A percentile compares a stretch with the other conserved stretches of the same genome.
phyloP scores from a whole-genome alignment of 2,329 filamentous ascomycete species.

The Neoscytalidium dimidiatum region DNA sequence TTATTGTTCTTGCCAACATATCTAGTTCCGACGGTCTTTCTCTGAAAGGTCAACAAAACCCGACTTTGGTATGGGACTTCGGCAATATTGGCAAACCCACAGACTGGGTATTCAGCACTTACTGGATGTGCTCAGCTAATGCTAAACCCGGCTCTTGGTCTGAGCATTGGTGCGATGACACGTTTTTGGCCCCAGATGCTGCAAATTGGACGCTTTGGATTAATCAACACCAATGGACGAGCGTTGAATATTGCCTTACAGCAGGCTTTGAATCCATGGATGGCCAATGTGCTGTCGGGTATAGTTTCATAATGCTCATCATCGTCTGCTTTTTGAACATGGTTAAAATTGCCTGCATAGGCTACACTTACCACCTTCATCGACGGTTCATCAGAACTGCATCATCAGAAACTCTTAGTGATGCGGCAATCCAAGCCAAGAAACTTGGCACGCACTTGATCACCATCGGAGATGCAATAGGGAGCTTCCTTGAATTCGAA shows the following conservation, averaged over 20 bases:
- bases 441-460: constrained; percentile 5
- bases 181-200: neutral
- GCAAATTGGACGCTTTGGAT: neutral
- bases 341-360: neutral
- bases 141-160: neutral
- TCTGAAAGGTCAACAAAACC: neutral
- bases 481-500: constrained; percentile 26
- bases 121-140: neutral
- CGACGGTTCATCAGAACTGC: neutral
- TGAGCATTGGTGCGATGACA: neutral
- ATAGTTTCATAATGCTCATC: neutral
- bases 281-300: neutral
- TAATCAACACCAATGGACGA: neutral
- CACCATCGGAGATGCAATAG: constrained; percentile 31
- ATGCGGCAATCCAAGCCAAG: neutral
- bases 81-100: neutral
- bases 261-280: neutral
- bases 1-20: neutral
- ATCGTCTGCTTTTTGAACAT: neutral
- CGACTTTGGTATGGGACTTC: neutral
- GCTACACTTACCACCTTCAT: neutral
- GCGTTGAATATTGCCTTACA: neutral
- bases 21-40: neutral
- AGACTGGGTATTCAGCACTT: neutral
- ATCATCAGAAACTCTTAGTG: neutral